Evolutionary conservation across 495 filamentous ascomycete species (phyloP).

Genomic region (Schizothecium vesticola): DNA sequence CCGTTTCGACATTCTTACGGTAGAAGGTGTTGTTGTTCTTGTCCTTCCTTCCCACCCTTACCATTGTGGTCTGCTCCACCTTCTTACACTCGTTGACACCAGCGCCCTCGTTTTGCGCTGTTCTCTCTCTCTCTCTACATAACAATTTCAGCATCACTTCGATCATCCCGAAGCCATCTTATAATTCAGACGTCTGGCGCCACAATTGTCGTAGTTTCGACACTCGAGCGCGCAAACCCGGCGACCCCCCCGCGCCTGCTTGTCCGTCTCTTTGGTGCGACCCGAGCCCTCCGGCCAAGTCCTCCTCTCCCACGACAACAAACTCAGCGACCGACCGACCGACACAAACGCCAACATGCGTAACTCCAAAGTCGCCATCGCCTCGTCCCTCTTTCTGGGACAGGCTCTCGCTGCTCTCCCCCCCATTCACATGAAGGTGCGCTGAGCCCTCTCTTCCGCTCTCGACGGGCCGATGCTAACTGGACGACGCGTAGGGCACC

Average conservation of each 20-base stretch:
- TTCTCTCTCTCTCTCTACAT: background rate
- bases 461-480: background rate
- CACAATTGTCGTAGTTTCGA: background rate
- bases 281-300: background rate
- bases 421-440: conserved; percentile 65
- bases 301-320: background rate
- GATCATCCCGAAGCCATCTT: background rate
- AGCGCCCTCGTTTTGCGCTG: background rate
- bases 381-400: conserved; percentile 43
- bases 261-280: background rate
- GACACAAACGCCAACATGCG: conserved; percentile 31
- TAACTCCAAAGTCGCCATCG: conserved; percentile 39
- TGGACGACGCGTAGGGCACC: conserved; percentile 29
- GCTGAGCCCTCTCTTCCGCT: background rate
- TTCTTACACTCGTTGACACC: background rate
- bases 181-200: background rate
- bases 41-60: background rate
- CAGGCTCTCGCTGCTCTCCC: conserved; percentile 53
- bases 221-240: background rate
- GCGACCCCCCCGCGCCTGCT: background rate
- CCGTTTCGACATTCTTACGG: background rate
- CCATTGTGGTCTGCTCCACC: background rate
- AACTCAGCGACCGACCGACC: background rate
- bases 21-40: background rate
- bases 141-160: background rate